Percentiles rank a stretch among this genome's conserved stretches.
phyloP scores from a whole-genome alignment of 371 early-diverging fungal species.

The Polyrhizophydium stewartii region DNA sequence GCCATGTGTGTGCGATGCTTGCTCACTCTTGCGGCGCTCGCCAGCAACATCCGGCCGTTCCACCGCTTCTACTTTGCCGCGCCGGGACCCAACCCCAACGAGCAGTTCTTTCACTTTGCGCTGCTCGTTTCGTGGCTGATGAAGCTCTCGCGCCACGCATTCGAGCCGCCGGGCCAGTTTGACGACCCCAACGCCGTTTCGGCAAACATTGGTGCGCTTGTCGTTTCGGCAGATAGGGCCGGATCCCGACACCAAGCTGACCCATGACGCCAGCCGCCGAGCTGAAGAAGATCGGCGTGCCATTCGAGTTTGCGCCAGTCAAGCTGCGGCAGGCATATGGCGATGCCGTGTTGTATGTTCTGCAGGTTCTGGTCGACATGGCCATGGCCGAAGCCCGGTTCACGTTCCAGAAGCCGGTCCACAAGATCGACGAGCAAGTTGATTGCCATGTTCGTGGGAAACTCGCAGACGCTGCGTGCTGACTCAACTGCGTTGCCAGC shows the following conservation, averaged over 20 bases:
- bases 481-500: constrained; percentile 11
- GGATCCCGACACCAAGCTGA: neutral
- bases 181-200: constrained; percentile 53
- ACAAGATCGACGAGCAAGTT: constrained; percentile 44
- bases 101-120: constrained; percentile 46
- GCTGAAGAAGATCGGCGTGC: constrained; percentile 33
- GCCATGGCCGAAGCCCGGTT: constrained; percentile 26
- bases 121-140: constrained; percentile 43
- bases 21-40: neutral
- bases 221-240: neutral
- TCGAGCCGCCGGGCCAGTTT: constrained; percentile 45
- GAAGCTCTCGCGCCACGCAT: constrained; percentile 19
- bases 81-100: constrained; percentile 39
- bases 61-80: constrained; percentile 34
- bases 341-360: constrained; percentile 33
- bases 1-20: neutral
- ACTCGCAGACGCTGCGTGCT: neutral
- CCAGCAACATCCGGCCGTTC: constrained; percentile 37
- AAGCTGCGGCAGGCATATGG: constrained; percentile 49
- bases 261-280: constrained; percentile 11
- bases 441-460: neutral
- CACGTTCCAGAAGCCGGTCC: constrained; percentile 37
- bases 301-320: constrained; percentile 36
- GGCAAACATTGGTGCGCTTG: constrained; percentile 38
- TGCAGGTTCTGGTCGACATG: constrained; percentile 35